Evolutionary conservation across 805 yeast genomes (phyloP).

Genomic region (Pichia deserticola): DNA sequence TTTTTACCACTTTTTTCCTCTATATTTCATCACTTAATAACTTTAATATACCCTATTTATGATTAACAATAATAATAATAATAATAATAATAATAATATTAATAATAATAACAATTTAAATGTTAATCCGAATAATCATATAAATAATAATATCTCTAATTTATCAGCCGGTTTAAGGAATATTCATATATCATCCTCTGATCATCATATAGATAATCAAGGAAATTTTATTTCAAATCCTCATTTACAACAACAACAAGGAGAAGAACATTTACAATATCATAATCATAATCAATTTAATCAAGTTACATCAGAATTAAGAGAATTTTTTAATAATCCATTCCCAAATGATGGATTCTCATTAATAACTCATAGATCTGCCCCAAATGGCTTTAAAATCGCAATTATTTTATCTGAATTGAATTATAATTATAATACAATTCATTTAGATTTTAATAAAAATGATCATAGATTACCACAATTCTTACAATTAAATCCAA

Average conservation of each 20-base stretch:
- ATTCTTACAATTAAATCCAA: constrained; percentile 89
- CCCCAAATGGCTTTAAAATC: constrained; percentile 94
- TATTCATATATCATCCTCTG: constrained; percentile 21
- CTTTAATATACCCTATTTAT: too few relatives aligned
- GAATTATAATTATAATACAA: constrained; percentile 69
- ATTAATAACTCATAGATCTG: constrained; percentile 73
- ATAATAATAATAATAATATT: too few relatives aligned
- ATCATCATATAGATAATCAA: not conserved
- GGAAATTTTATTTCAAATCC: not conserved
- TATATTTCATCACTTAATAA: too few relatives aligned
- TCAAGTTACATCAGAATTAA: constrained; percentile 40
- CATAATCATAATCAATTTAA: constrained; percentile 29
- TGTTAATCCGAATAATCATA: not conserved
- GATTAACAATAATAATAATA: not conserved
- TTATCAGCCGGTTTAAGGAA: constrained; percentile 33
- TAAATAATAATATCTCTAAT: constrained; percentile 28
- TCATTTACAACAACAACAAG: constrained; percentile 2
- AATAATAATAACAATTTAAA: too few relatives aligned
- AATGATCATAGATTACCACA: constrained; percentile 94
- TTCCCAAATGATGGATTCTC: constrained; percentile 81
- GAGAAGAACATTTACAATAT: constrained; percentile 18
- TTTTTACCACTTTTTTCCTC: too few relatives aligned
- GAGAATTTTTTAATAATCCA: constrained; percentile 54
- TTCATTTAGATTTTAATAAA: constrained; percentile 75
- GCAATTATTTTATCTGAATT: constrained; percentile 85